These are phyloP conservation scores for Saturnispora mendoncae DNA, from an alignment of 805 yeast species.

Conservation along the genomic window DNA sequence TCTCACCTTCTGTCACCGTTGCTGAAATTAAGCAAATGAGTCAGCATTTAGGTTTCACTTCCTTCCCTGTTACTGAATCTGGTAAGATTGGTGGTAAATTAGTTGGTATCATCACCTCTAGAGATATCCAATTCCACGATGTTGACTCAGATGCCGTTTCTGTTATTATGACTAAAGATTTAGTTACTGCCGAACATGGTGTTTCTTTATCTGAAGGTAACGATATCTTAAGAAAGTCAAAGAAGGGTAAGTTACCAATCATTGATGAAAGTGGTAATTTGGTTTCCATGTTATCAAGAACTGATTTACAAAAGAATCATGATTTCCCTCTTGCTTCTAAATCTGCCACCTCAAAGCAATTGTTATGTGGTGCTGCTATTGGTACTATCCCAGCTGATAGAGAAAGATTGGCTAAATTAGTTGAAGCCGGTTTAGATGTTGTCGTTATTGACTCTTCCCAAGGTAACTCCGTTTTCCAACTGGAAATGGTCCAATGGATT, in stretches of 20 bases:
- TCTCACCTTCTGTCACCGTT: slow-evolving; percentile 68
- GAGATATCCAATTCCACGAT: slow-evolving; percentile 94
- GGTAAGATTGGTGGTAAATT: slow-evolving; percentile 86
- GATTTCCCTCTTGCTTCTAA: slow-evolving; percentile 92
- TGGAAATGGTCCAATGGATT: slow-evolving; percentile 88
- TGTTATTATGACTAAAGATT: slow-evolving; percentile 83
- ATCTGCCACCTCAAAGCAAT: slow-evolving; percentile 86
- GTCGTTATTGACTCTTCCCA: slow-evolving; percentile 94
- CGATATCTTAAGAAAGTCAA: slow-evolving; percentile 79
- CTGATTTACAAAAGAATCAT: slow-evolving; percentile 94
- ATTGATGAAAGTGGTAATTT: slow-evolving; percentile 69
- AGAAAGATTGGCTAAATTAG: slow-evolving; percentile 74
- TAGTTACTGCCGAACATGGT: slow-evolving; percentile 78
- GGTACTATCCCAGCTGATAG: slow-evolving; percentile 90
- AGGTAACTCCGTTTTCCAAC: slow-evolving; percentile 94
- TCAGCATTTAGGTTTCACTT: slow-evolving; percentile 77
- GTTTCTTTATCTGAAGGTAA: slow-evolving; percentile 80
- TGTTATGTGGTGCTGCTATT: slow-evolving; percentile 96
- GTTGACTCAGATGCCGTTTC: slow-evolving; percentile 52
- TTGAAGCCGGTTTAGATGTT: slow-evolving; percentile 94
- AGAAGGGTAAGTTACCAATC: slow-evolving; percentile 96
- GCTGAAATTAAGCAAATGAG: slow-evolving; percentile 71
- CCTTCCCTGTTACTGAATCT: slow-evolving; percentile 95
- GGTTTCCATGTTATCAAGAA: slow-evolving; percentile 84
- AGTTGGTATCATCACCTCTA: slow-evolving; percentile 90